Evolutionary conservation across 371 early-diverging fungal genomes (phyloP).

Genomic region (Lichtheimia corymbifera): DNA sequence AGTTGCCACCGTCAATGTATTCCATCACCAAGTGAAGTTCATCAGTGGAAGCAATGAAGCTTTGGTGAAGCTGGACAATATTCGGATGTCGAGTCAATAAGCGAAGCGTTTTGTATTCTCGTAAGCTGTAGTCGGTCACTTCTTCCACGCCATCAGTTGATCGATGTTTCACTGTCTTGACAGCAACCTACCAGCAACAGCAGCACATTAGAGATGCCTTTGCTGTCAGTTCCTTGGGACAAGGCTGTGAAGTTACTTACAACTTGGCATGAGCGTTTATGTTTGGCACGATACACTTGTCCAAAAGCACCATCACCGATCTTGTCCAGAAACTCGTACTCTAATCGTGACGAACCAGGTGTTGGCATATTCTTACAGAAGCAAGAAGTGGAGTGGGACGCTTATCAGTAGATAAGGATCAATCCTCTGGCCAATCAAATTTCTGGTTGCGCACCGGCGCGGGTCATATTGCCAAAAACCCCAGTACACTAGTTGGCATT

Average conservation of each 20-base stretch:
- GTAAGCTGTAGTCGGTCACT: slow-evolving; percentile 53
- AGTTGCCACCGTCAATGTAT: slow-evolving; percentile 87
- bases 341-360: slow-evolving; percentile 46
- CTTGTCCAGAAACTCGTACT: slow-evolving; percentile 75
- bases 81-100: slow-evolving; percentile 74
- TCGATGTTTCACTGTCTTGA: slow-evolving; percentile 95
- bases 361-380: slow-evolving; percentile 30
- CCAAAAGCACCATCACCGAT: slow-evolving; percentile 96
- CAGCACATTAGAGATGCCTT: background rate
- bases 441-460: too few relatives aligned
- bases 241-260: slow-evolving; percentile 41
- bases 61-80: slow-evolving; percentile 83
- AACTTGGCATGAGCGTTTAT: slow-evolving; percentile 73
- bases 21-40: slow-evolving; percentile 93
- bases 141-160: slow-evolving; percentile 80
- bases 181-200: slow-evolving; percentile 72
- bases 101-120: slow-evolving; percentile 74
- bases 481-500: too few relatives aligned
- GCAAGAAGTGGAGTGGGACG: background rate
- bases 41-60: slow-evolving; percentile 74
- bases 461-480: too few relatives aligned
- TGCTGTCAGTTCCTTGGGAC: background rate
- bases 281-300: slow-evolving; percentile 78
- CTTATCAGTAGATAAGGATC: too few relatives aligned
- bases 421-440: too few relatives aligned